phyloP scores from a whole-genome alignment of 1,284 basidiomycete genomes.

The Malassezia pachydermatis region DNA sequence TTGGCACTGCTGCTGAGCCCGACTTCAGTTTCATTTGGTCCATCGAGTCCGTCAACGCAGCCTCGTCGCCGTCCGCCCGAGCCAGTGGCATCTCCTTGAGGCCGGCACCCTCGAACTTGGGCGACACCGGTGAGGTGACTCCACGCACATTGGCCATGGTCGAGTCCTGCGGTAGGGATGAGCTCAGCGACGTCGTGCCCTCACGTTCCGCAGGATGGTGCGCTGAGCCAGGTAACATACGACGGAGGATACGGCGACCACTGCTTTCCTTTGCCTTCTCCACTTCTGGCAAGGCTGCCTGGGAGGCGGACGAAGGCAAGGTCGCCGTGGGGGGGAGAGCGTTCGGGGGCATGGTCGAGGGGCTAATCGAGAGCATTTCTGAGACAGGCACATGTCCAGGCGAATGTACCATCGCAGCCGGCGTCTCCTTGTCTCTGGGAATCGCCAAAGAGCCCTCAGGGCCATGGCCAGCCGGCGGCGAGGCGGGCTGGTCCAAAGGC shows the following conservation, averaged over 20 bases:
- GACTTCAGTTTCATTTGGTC: constrained; percentile 30
- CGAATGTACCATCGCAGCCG: no score
- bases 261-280: constrained; percentile 35
- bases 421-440: no score
- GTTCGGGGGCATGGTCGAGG: no score
- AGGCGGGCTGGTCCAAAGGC: no score
- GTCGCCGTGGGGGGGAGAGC: no score
- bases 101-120: constrained; percentile 12
- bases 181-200: neutral
- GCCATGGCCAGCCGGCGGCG: no score
- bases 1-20: constrained; percentile 31
- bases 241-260: constrained; percentile 35
- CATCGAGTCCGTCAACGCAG: constrained; percentile 21
- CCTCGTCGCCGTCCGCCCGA: constrained; percentile 28
- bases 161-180: neutral
- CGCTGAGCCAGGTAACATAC: constrained; percentile 36
- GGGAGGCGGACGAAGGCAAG: no score
- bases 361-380: no score
- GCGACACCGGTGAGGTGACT: constrained; percentile 26
- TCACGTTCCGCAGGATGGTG: neutral
- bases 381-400: no score
- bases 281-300: constrained; percentile 1
- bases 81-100: constrained; percentile 27
- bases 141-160: constrained; percentile 15
- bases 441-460: no score